Percentiles rank a stretch among this genome's conserved stretches.
These are phyloP conservation scores for Globisporangium mamillatum DNA, from an alignment of 352 stramenopile species.

Conservation along the genomic window DNA sequence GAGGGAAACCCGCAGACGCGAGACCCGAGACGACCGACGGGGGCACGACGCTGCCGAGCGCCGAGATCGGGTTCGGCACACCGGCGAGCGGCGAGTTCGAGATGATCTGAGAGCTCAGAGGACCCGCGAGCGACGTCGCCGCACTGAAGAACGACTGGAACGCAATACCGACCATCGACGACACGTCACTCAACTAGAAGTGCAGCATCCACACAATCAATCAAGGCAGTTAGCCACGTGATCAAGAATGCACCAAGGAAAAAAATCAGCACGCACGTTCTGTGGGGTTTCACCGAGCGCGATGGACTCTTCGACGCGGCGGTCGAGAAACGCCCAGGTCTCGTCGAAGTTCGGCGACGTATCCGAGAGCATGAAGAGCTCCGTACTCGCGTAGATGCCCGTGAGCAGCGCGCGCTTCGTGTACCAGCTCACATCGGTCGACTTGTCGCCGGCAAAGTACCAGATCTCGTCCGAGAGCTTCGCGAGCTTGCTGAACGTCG, in stretches of 20 bases:
- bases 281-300: constrained; percentile 73
- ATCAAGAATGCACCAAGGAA: too few relatives aligned
- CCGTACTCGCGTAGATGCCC: constrained; percentile 75
- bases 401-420: constrained; percentile 80
- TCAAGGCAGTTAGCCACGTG: too few relatives aligned
- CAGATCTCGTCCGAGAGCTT: constrained; percentile 82
- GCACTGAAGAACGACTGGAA: constrained; percentile 77
- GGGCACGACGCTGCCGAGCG: constrained; percentile 49
- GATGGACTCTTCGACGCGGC: constrained; percentile 80
- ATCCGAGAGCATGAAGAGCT: constrained; percentile 86
- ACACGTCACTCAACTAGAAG: constrained; percentile 59
- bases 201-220: neutral
- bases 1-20: constrained; percentile 32
- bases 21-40: constrained; percentile 44
- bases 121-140: constrained; percentile 73
- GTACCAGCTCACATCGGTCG: constrained; percentile 83
- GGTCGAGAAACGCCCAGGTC: constrained; percentile 82
- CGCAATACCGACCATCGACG: constrained; percentile 75
- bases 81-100: constrained; percentile 60
- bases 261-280: constrained; percentile 36
- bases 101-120: constrained; percentile 62
- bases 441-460: constrained; percentile 86
- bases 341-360: constrained; percentile 68
- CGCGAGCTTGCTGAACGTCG: constrained; percentile 68
- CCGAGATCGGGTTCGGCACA: constrained; percentile 78